Base-by-base conservation (phyloP, 805 yeast species). In the Saturnispora hagleri region DNA sequence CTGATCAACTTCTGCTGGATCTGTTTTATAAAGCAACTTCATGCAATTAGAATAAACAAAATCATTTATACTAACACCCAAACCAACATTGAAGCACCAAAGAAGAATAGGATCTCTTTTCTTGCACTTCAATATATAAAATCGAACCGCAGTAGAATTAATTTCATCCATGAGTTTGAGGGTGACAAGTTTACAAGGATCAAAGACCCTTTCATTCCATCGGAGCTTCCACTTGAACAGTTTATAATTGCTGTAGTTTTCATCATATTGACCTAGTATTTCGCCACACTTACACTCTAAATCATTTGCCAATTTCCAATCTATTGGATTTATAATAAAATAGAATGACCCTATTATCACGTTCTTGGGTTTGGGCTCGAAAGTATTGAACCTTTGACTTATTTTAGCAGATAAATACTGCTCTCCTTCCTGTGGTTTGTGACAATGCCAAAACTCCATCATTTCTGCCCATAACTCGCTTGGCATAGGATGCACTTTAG, bases 401-500 rank as follows among this genome's bases (percentile, higher is more conserved):
- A 50, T 33, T 13, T 46, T 50, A 3, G 41, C 26, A 8, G 50
- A 41, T 10, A 41, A 20, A 27, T 62, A 52, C 20, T 60, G 48
- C 2, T 53, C 48, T 2, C 60, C 62, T 1, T 51, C 48, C 17
- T 56, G 53, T 0, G 95, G 95, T 60, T 84, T 85, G 62, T 91
- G 97, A 63, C 99, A 91, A 64, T 91, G 97, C 99, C 99, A 91
- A 57, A 85, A 86, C 53, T 91, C 98, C 95, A 91, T 85, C 76
- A 93, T 70, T 63, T 91, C 99, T 13, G 84, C 80, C 99, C 99
- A 91, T 47, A 80, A 72, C 61, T 89, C 97, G 1, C 95, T 85
- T 0, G 99, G 99, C 82, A 91, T 78, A 38, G 86, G 86, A 50
- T 68, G 61, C 44, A 80, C 67, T 13, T 62, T 65, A 3, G 44